Conservation (phyloP, 2,329 filamentous ascomycete species). For the Colletotrichum chlorophyti region DNA sequence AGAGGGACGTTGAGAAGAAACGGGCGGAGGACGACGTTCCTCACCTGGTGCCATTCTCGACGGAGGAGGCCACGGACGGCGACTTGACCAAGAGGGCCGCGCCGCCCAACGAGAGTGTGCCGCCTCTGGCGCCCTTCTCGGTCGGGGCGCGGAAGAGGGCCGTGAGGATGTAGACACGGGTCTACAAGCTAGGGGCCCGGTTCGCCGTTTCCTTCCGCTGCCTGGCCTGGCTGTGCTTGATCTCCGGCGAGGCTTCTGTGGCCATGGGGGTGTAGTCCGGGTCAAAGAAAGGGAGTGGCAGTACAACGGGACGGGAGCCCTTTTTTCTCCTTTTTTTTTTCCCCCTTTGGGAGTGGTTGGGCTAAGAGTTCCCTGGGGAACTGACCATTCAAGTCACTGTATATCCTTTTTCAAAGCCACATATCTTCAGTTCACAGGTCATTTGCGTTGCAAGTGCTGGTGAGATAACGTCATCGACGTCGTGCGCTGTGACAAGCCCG, state of each 20-base stretch:
- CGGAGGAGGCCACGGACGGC: neutral
- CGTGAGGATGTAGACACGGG: neutral
- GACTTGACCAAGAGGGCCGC: slow-evolving; percentile 1
- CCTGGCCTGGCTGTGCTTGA: too few species aligned
- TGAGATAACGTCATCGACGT: too few species aligned
- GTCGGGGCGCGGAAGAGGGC: neutral
- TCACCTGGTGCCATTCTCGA: neutral
- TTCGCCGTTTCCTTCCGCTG: too few species aligned
- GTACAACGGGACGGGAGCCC: neutral
- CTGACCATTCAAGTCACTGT: slow-evolving; percentile 15
- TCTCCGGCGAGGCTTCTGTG: too few species aligned
- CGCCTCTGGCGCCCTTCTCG: slow-evolving; percentile 10
- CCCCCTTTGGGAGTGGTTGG: neutral
- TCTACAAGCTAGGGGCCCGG: too few species aligned
- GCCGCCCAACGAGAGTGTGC: slow-evolving; percentile 13
- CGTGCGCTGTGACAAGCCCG: too few species aligned
- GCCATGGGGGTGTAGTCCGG: too few species aligned
- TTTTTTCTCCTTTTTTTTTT: neutral
- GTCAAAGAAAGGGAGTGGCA: neutral
- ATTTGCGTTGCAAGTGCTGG: neutral
- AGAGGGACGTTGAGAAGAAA: neutral
- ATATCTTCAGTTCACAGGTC: too few species aligned
- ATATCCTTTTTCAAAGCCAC: slow-evolving; percentile 14
- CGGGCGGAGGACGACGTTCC: neutral
- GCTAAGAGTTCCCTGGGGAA: slow-evolving; percentile 8